Base-by-base conservation (phyloP, 345 rosid genomes). In the Dipteronia dyeriana region DNA sequence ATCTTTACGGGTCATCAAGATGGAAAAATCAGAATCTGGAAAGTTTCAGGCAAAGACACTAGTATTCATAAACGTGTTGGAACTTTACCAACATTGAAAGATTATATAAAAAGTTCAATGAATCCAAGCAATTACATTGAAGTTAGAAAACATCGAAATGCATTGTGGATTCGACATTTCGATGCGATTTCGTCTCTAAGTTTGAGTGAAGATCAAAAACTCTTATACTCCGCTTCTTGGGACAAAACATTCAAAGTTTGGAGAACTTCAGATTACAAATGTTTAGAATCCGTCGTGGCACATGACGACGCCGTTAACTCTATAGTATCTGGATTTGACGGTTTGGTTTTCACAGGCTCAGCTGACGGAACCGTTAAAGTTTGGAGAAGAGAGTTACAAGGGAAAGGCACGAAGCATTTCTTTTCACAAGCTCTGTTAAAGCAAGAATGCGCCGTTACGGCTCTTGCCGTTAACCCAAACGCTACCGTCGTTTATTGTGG, bases 1-100 rank as follows among this genome's bases (percentile, higher is more conserved):
- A 90, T 95, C 54, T 95, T 95, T 69, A 73, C 94, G 0, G 98
- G 98, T 2, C 99, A 93, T 83, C 98, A 94, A 80, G 99, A 95
- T 57, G 99, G 99, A 31, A 93, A 91, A 80, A 90, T 93, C 29
- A 86, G 99, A 11, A 85, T 95, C 1, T 95, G 98, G 99, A 92
- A 82, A 74, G 75, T 75, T 70, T 89, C 97, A 0, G 29, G 85
- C 3, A 91, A 85, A 76, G 90, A 86, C 0, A 68, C 87, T 0
- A 84, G 76, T 31, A 7, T 81, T 64, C 89, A 88, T 67, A 91
- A 85, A 62, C 91, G 97, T 14, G 75, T 90, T 0, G 96, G 97
- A 1, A 91, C 96, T 0, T 79, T 95, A 66, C 99, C 99, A 3
- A 85, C 81, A 0, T 75, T 93, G 16, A 83, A 82, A 45, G 98